Percentiles rank a stretch among this genome's conserved stretches.
Evolutionary conservation across 768 basidiomycete species (phyloP).

Genomic region (Phaffia australis): DNA sequence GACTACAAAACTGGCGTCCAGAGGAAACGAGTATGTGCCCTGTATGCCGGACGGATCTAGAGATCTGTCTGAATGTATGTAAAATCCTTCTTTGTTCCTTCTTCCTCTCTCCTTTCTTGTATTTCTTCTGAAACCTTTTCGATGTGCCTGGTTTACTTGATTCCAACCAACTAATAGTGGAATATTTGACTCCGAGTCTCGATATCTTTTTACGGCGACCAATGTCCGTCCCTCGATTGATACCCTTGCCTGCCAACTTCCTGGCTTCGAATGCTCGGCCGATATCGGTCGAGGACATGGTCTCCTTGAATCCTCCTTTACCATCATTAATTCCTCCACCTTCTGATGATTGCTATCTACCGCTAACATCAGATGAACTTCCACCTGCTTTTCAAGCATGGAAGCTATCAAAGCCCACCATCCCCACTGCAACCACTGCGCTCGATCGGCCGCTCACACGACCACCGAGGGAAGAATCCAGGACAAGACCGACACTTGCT

Average conservation of each 20-base stretch:
- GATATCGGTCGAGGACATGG: too few species aligned
- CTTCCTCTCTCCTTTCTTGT: not conserved
- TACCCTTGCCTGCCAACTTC: constrained; percentile 5
- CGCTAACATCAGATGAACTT: too few species aligned
- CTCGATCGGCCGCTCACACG: too few species aligned
- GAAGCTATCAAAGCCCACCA: too few species aligned
- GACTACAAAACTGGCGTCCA: constrained; percentile 6
- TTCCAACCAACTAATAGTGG: constrained; percentile 1
- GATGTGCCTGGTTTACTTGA: too few species aligned
- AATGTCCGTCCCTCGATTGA: not conserved
- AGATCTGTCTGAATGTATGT: constrained; percentile 10
- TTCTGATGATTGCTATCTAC: too few species aligned
- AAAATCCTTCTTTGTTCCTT: not conserved
- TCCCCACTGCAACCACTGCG: too few species aligned
- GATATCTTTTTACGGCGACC: constrained; percentile 7
- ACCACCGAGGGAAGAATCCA: too few species aligned
- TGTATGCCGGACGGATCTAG: constrained; percentile 12
- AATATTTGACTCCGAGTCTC: constrained; percentile 12
- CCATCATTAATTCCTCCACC: too few species aligned
- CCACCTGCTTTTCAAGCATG: too few species aligned
- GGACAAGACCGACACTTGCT: too few species aligned
- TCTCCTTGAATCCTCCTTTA: too few species aligned
- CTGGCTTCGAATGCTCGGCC: not conserved
- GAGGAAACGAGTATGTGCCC: constrained; percentile 4
- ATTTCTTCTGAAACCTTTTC: not conserved